Base-by-base conservation (phyloP, 2,329 filamentous ascomycete genomes). In the Aspergillus pseudoviridinutans region DNA sequence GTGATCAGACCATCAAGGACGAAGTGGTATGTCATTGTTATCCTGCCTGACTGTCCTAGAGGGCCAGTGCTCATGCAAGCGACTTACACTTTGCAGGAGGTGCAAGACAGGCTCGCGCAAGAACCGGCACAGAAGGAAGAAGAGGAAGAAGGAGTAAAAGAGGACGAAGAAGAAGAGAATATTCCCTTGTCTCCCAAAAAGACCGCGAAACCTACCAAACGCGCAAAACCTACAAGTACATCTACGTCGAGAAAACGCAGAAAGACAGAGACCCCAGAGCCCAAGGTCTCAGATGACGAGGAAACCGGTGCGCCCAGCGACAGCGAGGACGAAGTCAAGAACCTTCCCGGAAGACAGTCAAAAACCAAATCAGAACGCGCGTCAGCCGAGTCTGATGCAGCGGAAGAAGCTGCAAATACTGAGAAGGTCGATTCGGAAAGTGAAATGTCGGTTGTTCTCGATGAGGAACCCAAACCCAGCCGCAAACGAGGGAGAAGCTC, bases 391-490 rank as follows among this genome's bases (percentile, higher is more conserved):
- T 25, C 24, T 25, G 57, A 66, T 28, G 56, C 25, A 6, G 58
- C 46, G 29, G 57, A 61, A 8, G 49, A 61, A 46, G 58, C 53
- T n/a, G 42, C 49, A 24, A 73, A 74, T 10, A 75, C 72, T 46
- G 80, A 79, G n/a, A 77, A 78, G 65, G 78, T 77, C 24, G 76
- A 68, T 8, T 84, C 82, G 0, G 83, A 87, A 50, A 87, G 82
- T 67, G 87, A 90, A 54, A 78, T 91, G 73, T 93, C 90, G 0
- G 82, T 84, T 3, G 81, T 96, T n/a, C 78, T 94, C 44, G 92
- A 96, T 68, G 90, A 93, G 61, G 80, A 80, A 2, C 80, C 80
- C 29, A 84, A 86, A 51, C 80, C 80, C 28, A 84, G 82, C 68
- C 82, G 80, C 64, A 87, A 84, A 63, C 64, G 65, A 29, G 67